Percentiles rank a stretch among this genome's conserved stretches.
These are phyloP conservation scores for Pestalotiopsis fici DNA, from an alignment of 2,329 filamentous ascomycete genomes.

Conservation along the genomic window DNA sequence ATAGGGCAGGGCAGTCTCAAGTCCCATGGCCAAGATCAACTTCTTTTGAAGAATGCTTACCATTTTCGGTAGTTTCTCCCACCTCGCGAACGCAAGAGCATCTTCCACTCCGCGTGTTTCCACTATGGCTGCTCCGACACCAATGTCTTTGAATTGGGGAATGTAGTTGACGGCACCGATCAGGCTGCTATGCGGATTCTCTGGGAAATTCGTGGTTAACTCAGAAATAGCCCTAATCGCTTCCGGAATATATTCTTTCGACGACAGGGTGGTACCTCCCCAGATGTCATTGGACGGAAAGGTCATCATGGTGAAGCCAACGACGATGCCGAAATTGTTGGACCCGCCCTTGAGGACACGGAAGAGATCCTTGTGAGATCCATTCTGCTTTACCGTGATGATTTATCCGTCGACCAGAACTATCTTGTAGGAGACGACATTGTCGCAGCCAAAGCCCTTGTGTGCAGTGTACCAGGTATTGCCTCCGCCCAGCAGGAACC, in stretches of 20 bases:
- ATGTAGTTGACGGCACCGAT: slow-evolving; percentile 18
- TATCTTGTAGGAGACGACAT: slow-evolving; percentile 5
- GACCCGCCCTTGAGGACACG: slow-evolving; percentile 43
- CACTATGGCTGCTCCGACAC: slow-evolving; percentile 11
- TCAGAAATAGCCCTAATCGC: slow-evolving; percentile 17
- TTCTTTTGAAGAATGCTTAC: no score
- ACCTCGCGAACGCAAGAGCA: no score
- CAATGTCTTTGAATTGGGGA: slow-evolving; percentile 16
- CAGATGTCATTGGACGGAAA: slow-evolving; percentile 16
- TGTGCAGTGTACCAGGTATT: slow-evolving; percentile 14
- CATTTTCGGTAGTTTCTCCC: no score
- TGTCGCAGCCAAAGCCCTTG: slow-evolving; percentile 6
- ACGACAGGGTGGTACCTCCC: slow-evolving; percentile 21
- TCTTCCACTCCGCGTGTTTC: no score
- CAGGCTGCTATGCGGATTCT: slow-evolving; percentile 17
- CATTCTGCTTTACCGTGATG: background rate
- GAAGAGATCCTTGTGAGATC: slow-evolving; percentile 29
- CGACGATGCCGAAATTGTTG: slow-evolving; percentile 30
- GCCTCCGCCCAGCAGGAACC: slow-evolving; percentile 17
- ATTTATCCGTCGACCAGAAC: slow-evolving; percentile 3
- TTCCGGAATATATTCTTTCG: slow-evolving; percentile 2
- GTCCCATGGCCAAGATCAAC: no score
- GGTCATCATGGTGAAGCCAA: slow-evolving; percentile 26
- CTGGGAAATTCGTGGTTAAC: slow-evolving; percentile 6
- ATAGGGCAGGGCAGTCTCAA: no score